Evolutionary conservation across 192 early-diverging fungal species (phyloP), one percentile per base, ranked within the genome.

Genomic region (Backusella psychrophila): DNA sequence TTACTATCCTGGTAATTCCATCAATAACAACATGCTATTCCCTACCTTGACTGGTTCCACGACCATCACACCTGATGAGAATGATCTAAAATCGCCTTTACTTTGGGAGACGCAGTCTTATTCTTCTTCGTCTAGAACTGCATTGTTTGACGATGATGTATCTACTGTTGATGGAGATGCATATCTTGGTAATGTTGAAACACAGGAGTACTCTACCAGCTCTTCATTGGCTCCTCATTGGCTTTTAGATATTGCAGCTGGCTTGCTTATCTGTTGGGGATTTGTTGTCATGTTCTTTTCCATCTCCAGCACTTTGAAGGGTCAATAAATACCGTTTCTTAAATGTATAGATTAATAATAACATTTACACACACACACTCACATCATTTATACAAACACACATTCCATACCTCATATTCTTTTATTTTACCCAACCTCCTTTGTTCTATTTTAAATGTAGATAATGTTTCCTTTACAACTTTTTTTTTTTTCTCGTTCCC

Each of bases 261-360:
- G 81, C 35, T 46, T 86, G n/a, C 66, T 88, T 17, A 71, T 88
- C 31, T 72, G 78, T 42, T 88, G 86, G 77, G 87, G 87, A 9
- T 71, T 83, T 14, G 77, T 84, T 70, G 85, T 88, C 19, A 88
- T 88, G 87, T 41, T 85, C 42, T 77, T 86, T n/a, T 53, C 78
- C 0, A 69, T 63, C 11, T 69, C 63, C 29, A 39, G 52, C 31
- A 65, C 72, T 11, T 31, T 78, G 23, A 44, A 71, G 29, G 70
- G 70, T 7, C 42, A 71, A 42, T 39, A 26, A 39, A 26, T 44
- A 17, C 15, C 1, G 4, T 44, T 44, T 63, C 26, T 63, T 63
- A 63, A 29, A 63, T 29, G 26, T 63, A 63, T 63, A 56, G 53
- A 56, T 44, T 44, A 49, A 49, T 49, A 49, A 49, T 44, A 44